phyloP scores from a whole-genome alignment of 768 basidiomycete species.

The Coprinopsis cinerea region DNA sequence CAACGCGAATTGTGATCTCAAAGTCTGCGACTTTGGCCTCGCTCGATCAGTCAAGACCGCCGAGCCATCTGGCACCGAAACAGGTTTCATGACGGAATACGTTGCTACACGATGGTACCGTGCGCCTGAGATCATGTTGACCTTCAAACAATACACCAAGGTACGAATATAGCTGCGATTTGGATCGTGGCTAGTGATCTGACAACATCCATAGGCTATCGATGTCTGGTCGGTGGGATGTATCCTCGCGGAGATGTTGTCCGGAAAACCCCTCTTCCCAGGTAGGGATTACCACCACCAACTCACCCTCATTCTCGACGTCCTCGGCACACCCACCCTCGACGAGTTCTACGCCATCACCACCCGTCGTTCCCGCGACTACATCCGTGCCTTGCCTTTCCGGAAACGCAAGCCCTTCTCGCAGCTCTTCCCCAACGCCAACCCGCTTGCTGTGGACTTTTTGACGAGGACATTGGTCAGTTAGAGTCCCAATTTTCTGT shows the following conservation, averaged over 20 bases:
- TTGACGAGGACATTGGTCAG: conserved; percentile 78
- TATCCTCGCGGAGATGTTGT: conserved; percentile 95
- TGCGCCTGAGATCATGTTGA: conserved; percentile 99
- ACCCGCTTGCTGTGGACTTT: conserved; percentile 58
- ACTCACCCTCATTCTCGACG: conserved; percentile 90
- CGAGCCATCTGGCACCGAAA: conserved; percentile 78
- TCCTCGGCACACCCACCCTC: conserved; percentile 92
- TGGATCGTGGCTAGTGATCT: conserved; percentile 10
- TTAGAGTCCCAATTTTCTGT: conserved; percentile 10
- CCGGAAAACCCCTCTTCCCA: conserved; percentile 93
- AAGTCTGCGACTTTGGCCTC: conserved; percentile 93
- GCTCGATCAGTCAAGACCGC: conserved; percentile 87
- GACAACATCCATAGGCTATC: conserved; percentile 49
- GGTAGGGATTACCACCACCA: conserved; percentile 97
- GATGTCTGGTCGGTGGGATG: conserved; percentile 87
- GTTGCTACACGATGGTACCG: conserved; percentile 99
- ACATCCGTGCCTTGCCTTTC: conserved; percentile 93
- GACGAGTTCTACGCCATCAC: conserved; percentile 99
- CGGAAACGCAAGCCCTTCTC: conserved; percentile 80
- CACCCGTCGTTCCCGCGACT: conserved; percentile 86
- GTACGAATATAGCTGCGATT: conserved; percentile 29
- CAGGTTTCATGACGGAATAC: conserved; percentile 93
- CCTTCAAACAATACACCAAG: conserved; percentile 98
- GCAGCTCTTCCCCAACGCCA: conserved; percentile 87
- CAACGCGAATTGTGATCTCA: conserved; percentile 95